Conservation (phyloP, 345 rosid species). For the Zanthoxylum bungeanum region DNA sequence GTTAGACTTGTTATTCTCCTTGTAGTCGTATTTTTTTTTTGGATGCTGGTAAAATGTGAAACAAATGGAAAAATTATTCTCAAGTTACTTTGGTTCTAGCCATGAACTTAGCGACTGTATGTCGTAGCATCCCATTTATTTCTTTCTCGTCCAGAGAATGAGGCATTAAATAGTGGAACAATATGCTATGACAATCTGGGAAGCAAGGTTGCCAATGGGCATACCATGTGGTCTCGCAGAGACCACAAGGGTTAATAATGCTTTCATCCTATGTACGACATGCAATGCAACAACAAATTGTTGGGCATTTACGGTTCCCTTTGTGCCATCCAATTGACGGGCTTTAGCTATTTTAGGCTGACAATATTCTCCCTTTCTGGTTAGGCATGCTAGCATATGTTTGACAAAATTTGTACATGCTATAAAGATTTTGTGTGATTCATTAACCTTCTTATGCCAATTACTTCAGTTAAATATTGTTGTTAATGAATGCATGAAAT, state of each 20-base stretch:
- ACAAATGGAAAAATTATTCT: constrained; percentile 18
- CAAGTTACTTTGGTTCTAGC: background rate
- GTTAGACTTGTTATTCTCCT: constrained; percentile 8
- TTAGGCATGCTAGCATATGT: background rate
- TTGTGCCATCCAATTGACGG: background rate
- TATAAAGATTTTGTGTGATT: background rate
- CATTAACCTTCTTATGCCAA: background rate
- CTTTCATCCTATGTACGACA: constrained; percentile 9
- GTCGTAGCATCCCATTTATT: background rate
- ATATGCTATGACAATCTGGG: constrained; percentile 11
- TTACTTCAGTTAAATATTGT: background rate
- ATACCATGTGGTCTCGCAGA: constrained; percentile 1
- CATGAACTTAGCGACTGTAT: background rate
- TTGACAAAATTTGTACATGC: background rate
- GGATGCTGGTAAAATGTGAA: constrained; percentile 10
- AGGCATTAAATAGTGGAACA: constrained; percentile 6
- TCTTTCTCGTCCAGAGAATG: background rate
- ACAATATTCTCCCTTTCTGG: background rate
- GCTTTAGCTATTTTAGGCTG: constrained; percentile 5
- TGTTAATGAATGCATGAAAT: background rate
- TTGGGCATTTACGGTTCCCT: background rate
- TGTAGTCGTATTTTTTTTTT: constrained; percentile 3
- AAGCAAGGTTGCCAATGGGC: background rate
- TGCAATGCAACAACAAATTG: background rate
- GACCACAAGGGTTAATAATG: constrained; percentile 10